phyloP scores from a whole-genome alignment of 768 basidiomycete species.

The Suillus subaureus region DNA sequence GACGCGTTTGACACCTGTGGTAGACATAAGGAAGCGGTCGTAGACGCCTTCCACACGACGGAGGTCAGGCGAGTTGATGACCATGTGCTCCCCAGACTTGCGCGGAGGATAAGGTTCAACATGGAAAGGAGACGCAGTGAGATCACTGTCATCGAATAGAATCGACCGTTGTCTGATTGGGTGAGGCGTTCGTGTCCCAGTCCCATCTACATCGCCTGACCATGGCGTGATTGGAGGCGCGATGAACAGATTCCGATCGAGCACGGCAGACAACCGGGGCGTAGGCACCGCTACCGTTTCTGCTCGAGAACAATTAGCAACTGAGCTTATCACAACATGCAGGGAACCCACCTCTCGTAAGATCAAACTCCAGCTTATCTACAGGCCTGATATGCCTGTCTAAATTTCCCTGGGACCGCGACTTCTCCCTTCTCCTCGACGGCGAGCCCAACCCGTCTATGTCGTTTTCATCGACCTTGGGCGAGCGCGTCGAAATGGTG shows the following conservation, averaged over 20 bases:
- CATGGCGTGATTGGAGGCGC: constrained; percentile 45
- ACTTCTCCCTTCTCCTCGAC: constrained; percentile 67
- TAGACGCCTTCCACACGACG: constrained; percentile 74
- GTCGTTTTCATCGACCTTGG: constrained; percentile 36
- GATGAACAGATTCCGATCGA: constrained; percentile 72
- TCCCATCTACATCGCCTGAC: constrained; percentile 40
- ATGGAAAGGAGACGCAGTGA: constrained; percentile 61
- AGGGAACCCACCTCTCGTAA: constrained; percentile 55
- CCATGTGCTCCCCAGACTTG: constrained; percentile 38
- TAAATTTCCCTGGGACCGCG: constrained; percentile 65
- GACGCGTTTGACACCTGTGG: constrained; percentile 75
- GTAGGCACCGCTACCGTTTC: constrained; percentile 44
- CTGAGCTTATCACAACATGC: neutral
- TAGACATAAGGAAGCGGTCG: constrained; percentile 82
- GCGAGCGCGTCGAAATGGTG: constrained; percentile 69
- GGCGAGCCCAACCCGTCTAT: constrained; percentile 48
- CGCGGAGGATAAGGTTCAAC: constrained; percentile 68
- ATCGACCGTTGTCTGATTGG: constrained; percentile 14
- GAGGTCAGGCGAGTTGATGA: constrained; percentile 56
- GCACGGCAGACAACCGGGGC: constrained; percentile 62
- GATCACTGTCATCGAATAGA: constrained; percentile 44
- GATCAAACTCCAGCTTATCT: constrained; percentile 62
- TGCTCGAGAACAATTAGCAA: constrained; percentile 10
- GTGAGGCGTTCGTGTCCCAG: constrained; percentile 21
- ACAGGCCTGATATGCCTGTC: constrained; percentile 70